Evolutionary conservation across 345 rosid species (phyloP), one percentile per base, ranked within the genome.

Genomic region (Pugionium dolabratum): DNA sequence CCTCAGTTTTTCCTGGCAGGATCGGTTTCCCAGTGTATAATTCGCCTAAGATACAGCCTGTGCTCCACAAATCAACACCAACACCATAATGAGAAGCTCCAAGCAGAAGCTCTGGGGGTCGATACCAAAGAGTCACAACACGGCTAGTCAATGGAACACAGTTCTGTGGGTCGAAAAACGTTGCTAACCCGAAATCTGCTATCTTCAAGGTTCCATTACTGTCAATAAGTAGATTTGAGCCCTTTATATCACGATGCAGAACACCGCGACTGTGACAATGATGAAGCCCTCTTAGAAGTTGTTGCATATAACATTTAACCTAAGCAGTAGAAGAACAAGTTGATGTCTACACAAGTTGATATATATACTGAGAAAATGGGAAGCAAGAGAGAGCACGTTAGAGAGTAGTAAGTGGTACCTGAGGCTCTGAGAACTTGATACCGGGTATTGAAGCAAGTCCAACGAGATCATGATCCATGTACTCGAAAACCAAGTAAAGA

Each of bases 101-200:
- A 52, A 94, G 94, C 27, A 94, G 82, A 70, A 94, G 97, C 78
- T 94, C 97, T 0, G 99, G 99, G 2, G 97, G 97, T 72, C 99
- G 77, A 81, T 94, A 94, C 99, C 99, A 94, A 40, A 94, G 96
- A 28, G 97, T 94, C 77, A 94, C 97, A 47, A 94, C 99, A 30
- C 99, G 95, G 71, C 95, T 90, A 10, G 99, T 94, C 84, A 90
- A 67, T 1, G 83, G 88, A 55, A 65, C 75, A 2, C 65, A 80
- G 32, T 84, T 66, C 10, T 70, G 59, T 33, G 97, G 89, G 68
- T 90, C 76, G 47, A 81, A 94, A 78, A 81, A 78, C 59, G 85
- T 88, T 36, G 99, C 95, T 54, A 94, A 67, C 40, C 99, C 99
- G 54, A 94, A 94, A 83, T 94, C 99, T 1, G 97, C 97, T 68